These are phyloP conservation scores for Cutaneotrichosporon sp. DNA, from an alignment of 1,284 basidiomycete species.

Conservation along the genomic window DNA sequence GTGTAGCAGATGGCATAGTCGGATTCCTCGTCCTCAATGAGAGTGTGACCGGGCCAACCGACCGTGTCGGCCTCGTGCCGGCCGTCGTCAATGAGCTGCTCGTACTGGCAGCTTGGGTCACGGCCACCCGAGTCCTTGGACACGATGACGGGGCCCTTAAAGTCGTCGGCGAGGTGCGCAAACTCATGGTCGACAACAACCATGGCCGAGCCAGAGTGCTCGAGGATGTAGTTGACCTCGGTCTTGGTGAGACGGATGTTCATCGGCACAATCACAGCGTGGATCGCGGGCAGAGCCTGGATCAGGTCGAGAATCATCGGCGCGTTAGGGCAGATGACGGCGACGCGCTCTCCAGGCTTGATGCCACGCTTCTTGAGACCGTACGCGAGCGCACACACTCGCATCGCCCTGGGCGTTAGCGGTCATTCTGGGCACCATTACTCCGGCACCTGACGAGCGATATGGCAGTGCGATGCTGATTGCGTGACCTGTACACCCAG, in stretches of 20 bases:
- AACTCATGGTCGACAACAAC: constrained; percentile 27
- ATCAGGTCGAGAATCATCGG: constrained; percentile 27
- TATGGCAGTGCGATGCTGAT: too few relatives aligned
- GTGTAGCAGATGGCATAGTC: constrained; percentile 28
- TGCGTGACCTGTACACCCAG: too few relatives aligned
- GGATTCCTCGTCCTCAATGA: constrained; percentile 27
- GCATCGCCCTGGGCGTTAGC: constrained; percentile 25
- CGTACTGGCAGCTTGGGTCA: constrained; percentile 23
- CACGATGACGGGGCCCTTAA: constrained; percentile 25
- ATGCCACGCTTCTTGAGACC: constrained; percentile 71
- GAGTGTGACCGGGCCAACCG: constrained; percentile 23
- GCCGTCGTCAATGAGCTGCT: constrained; percentile 23
- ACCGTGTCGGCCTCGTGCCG: constrained; percentile 19
- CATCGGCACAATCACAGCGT: constrained; percentile 23
- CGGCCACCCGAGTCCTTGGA: constrained; percentile 21
- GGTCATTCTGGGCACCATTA: background rate
- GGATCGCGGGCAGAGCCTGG: constrained; percentile 24
- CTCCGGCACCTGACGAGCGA: background rate
- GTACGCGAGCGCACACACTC: constrained; percentile 58
- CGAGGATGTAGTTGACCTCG: constrained; percentile 27
- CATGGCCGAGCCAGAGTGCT: constrained; percentile 20
- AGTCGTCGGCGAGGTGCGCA: constrained; percentile 21
- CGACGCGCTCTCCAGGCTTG: constrained; percentile 72
- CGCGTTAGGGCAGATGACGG: constrained; percentile 54
- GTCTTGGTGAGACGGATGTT: constrained; percentile 27